A percentile compares a stretch with the other conserved stretches of the same genome.
phyloP scores from a whole-genome alignment of 495 filamentous ascomycete species.

The Aspergillus sparsus region DNA sequence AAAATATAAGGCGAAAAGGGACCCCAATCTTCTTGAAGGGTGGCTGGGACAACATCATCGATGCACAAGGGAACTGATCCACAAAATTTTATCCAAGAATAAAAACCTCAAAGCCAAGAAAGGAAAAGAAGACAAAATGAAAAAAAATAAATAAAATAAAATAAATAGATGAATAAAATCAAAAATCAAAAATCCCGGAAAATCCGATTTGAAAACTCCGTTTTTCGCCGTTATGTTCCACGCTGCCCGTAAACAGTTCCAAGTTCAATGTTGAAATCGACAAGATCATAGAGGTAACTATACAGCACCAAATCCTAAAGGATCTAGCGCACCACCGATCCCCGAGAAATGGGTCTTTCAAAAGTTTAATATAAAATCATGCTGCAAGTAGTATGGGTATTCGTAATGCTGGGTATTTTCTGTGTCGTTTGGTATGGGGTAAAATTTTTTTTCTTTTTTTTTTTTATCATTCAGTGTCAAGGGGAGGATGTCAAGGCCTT shows the following conservation, averaged over 20 bases:
- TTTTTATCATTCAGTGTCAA: constrained; percentile 16
- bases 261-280: constrained; percentile 17
- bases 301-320: constrained; percentile 20
- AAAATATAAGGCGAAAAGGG: background rate
- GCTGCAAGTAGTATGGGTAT: constrained; percentile 1
- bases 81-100: constrained; percentile 14
- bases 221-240: constrained; percentile 25
- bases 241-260: background rate
- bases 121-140: constrained; percentile 1
- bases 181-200: constrained; percentile 8
- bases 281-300: constrained; percentile 17
- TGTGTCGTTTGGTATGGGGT: background rate
- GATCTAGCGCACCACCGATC: constrained; percentile 19
- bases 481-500: constrained; percentile 13
- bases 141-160: constrained; percentile 10
- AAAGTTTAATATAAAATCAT: background rate
- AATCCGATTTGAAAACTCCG: constrained; percentile 17
- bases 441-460: background rate
- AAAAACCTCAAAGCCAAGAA: constrained; percentile 5
- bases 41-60: background rate
- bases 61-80: constrained; percentile 10
- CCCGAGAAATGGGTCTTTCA: background rate
- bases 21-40: background rate
- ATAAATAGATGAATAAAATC: background rate
- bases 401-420: background rate